Evolutionary conservation across 2,329 filamentous ascomycete species (phyloP).

Genomic region (Fusarium abutilonis): DNA sequence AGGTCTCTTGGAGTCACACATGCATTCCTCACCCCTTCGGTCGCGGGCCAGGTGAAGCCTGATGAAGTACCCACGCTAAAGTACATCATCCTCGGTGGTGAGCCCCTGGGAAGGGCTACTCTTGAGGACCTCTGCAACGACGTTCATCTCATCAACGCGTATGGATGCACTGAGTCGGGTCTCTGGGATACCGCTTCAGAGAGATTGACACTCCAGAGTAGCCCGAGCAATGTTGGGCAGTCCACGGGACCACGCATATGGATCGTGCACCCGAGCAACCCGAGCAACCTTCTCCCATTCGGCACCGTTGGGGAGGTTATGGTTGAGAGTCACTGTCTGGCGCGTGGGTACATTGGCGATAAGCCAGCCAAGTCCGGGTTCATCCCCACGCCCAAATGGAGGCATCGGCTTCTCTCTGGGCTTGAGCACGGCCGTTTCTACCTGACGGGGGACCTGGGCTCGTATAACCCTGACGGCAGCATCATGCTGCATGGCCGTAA

Average conservation of each 20-base stretch:
- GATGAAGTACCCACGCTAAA: slow-evolving; percentile 15
- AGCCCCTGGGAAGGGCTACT: slow-evolving; percentile 21
- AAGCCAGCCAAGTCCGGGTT: slow-evolving; percentile 1
- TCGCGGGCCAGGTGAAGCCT: slow-evolving; percentile 20
- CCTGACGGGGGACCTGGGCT: slow-evolving; percentile 6
- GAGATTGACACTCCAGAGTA: slow-evolving; percentile 8
- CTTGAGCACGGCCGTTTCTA: slow-evolving; percentile 3
- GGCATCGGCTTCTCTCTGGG: background rate
- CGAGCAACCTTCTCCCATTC: slow-evolving; percentile 15
- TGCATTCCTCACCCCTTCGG: slow-evolving; percentile 22
- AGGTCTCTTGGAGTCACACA: slow-evolving; percentile 21
- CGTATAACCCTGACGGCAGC: slow-evolving; percentile 8
- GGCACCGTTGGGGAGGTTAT: slow-evolving; percentile 23
- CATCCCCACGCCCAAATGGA: background rate
- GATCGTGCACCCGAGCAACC: slow-evolving; percentile 27
- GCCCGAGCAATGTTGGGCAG: slow-evolving; percentile 9
- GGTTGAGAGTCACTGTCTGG: slow-evolving; percentile 22
- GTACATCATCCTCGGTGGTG: slow-evolving; percentile 24
- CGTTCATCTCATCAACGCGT: slow-evolving; percentile 23
- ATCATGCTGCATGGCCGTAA: slow-evolving; percentile 12
- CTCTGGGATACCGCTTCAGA: slow-evolving; percentile 13
- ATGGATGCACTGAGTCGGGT: slow-evolving; percentile 18
- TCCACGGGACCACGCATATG: slow-evolving; percentile 22
- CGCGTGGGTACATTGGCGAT: slow-evolving; percentile 15
- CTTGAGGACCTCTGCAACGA: slow-evolving; percentile 11